Conservation (phyloP, 169 alveolate species). For the Ichthyophthirius multifiliis region DNA sequence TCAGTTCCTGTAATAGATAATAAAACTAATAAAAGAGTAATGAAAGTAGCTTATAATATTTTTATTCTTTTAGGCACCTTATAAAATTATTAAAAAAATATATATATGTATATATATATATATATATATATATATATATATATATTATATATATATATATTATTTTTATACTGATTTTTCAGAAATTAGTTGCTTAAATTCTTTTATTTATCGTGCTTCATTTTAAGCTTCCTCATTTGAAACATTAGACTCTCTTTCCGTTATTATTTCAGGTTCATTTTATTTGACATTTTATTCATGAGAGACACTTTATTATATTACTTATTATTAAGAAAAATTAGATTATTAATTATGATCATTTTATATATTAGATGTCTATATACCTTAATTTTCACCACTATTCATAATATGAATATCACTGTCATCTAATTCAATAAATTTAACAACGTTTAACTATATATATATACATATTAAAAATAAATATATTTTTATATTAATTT, state of each 20-base stretch:
- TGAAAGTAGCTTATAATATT: not conserved
- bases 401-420: not conserved
- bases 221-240: not conserved
- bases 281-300: not conserved
- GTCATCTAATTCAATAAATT: constrained; percentile 17
- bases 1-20: not conserved
- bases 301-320: not conserved
- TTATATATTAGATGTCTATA: not conserved
- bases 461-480: not conserved
- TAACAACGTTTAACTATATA: not conserved
- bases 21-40: not conserved
- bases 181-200: not conserved
- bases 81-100: not conserved
- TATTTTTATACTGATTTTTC: not conserved
- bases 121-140: too few relatives aligned
- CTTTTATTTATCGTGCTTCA: not conserved
- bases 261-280: not conserved
- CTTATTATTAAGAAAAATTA: not conserved
- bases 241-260: not conserved
- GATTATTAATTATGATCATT: not conserved
- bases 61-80: not conserved
- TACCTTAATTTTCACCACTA: not conserved
- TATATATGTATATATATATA: not conserved
- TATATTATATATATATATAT: too few relatives aligned
- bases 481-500: not conserved